Evolutionary conservation across 2,329 filamentous ascomycete species (phyloP).

Genomic region (Orbilia blumenaviensis): DNA sequence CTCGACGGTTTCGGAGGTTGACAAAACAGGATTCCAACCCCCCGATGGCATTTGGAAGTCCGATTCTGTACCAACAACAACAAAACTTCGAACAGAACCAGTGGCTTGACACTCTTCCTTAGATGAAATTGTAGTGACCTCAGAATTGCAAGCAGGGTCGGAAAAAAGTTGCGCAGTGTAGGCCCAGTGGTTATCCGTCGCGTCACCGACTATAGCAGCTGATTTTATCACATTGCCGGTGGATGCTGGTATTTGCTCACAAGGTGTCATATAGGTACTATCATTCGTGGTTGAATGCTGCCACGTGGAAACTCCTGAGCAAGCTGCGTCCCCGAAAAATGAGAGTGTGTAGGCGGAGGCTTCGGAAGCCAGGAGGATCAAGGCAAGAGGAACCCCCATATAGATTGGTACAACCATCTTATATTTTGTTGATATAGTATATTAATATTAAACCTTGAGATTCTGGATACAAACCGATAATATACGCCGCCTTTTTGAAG

Average conservation of each 20-base stretch:
- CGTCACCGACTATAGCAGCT: neutral
- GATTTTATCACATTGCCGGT: neutral
- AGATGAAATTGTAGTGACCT: neutral
- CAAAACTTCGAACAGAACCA: neutral
- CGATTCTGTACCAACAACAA: neutral
- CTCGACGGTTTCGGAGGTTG: neutral
- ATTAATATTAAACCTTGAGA: too few relatives aligned
- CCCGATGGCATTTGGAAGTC: neutral
- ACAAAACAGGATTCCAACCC: neutral
- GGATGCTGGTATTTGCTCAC: neutral
- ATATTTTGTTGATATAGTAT: too few relatives aligned
- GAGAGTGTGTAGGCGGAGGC: slow-evolving; percentile 7
- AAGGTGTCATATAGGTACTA: neutral
- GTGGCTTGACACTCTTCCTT: neutral
- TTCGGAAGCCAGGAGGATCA: neutral
- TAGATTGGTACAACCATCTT: neutral
- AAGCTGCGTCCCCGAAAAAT: neutral
- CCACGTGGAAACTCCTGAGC: neutral
- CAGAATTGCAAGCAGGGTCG: neutral
- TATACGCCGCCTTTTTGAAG: neutral
- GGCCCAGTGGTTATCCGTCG: neutral
- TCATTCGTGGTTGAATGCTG: slow-evolving; percentile 5
- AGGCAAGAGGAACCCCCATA: neutral
- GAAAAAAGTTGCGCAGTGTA: slow-evolving; percentile 5
- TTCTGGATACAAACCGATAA: neutral